Percentiles rank a stretch among this genome's conserved stretches.
Conservation (phyloP, 2,329 filamentous ascomycete species). For the Aspergillus caelatus region DNA sequence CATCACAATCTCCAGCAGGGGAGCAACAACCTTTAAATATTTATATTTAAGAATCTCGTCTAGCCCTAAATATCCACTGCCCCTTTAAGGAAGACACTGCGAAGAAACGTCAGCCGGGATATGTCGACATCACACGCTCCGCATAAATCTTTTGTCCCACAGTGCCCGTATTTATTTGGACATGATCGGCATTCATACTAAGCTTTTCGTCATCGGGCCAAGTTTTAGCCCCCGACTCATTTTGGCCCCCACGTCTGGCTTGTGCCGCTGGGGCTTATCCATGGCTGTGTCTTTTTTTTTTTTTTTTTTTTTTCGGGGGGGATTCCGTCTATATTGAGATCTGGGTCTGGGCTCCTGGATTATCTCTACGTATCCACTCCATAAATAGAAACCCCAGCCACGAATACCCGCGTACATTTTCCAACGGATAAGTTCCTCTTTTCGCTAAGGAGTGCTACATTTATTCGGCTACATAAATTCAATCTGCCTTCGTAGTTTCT, state of each 20-base stretch:
- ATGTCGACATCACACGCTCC: not conserved
- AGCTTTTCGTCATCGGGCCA: not conserved
- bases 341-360: too few relatives aligned
- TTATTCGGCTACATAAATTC: too few relatives aligned
- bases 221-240: not conserved
- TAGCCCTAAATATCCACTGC: too few relatives aligned
- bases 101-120: not conserved
- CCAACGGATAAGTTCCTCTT: too few relatives aligned
- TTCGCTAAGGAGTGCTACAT: too few relatives aligned
- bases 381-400: too few relatives aligned
- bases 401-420: too few relatives aligned
- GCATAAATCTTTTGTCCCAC: not conserved
- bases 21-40: not conserved
- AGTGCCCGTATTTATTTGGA: not conserved
- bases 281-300: too few relatives aligned
- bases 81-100: not conserved
- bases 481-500: too few relatives aligned
- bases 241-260: not conserved
- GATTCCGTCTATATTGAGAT: not conserved
- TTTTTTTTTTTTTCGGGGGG: too few relatives aligned
- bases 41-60: too few relatives aligned
- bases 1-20: not conserved
- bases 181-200: not conserved
- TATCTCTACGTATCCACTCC: too few relatives aligned
- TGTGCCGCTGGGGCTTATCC: not conserved